Evolutionary conservation across 2,329 filamentous ascomycete genomes (phyloP), one percentile per base, ranked within the genome.

Genomic region (Pleoardoris graminearum): DNA sequence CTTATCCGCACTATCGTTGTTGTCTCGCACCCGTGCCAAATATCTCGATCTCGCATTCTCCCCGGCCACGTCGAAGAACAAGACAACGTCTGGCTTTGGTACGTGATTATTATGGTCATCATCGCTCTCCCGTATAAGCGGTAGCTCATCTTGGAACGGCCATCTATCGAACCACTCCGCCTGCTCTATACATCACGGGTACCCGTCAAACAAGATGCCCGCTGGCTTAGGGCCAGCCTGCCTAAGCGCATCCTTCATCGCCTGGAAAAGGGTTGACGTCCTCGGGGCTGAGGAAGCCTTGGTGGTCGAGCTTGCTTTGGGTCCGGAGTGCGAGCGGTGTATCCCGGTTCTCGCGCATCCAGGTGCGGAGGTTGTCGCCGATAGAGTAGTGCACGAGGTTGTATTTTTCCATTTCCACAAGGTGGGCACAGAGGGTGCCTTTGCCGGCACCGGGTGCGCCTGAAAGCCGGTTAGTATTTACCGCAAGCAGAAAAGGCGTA

Each of bases 171-270:
- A 51, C 3, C 14, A 19, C 27, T 48, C 44, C 7, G 30, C 6
- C 16, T 51, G 48, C 43, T 51, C 22, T 17, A 43, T 38, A 21
- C 41, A 44, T 33, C 52, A 19, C 7, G 52, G 52, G 32, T 48
- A 55, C 17, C 52, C 48, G 29, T 55, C 52, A 4, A 55, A 25
- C 8, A 55, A 17, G 17, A 55, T 44, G 4, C 52, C 52, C 41
- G 25, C 7, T 12, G 10, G 30, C n/a, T 3, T 32, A 10, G 30
- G 30, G 4, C 4, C 10, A 6, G 10, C 30, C n/a, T 32, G 27
- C 30, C 10, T 12, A 10, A 32, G n/a, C 12, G 30, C 4, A 3
- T 32, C 4, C 11, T 4, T 12, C 3, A 32, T 5, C 12, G 4
- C 30, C n/a, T 32, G 4, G 30, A 17, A 54, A 54, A 3, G 46